Conservation (phyloP, 352 stramenopile species). For the Globisporangium carolinianum region DNA sequence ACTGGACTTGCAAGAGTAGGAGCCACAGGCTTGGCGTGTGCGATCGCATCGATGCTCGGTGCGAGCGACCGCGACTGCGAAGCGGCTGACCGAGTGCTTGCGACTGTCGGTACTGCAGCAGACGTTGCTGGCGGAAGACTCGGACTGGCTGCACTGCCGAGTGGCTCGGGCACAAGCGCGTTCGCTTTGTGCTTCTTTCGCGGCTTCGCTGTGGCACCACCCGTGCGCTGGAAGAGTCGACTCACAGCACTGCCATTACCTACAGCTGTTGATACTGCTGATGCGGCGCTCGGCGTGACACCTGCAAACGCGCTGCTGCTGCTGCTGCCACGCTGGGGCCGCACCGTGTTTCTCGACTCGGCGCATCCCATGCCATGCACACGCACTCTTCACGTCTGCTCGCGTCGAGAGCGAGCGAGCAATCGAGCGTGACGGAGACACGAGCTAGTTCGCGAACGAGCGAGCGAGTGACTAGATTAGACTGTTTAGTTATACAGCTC, state of each 20-base stretch:
- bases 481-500: no score
- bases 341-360: conserved; percentile 41
- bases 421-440: neutral
- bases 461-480: neutral
- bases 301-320: conserved; percentile 15
- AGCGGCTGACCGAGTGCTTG: neutral
- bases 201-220: conserved; percentile 1
- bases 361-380: conserved; percentile 29
- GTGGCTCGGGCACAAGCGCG: conserved; percentile 31
- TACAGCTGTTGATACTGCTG: neutral
- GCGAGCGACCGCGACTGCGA: neutral
- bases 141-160: neutral
- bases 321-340: conserved; percentile 17
- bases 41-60: conserved; percentile 6
- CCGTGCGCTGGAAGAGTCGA: conserved; percentile 8
- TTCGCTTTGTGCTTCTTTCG: conserved; percentile 23
- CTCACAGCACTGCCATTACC: neutral
- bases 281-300: conserved; percentile 8
- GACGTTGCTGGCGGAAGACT: neutral
- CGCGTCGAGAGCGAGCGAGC: neutral
- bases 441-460: neutral
- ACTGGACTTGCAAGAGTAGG: no score
- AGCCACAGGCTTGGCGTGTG: conserved; percentile 1
- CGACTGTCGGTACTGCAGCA: no score
- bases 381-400: no score